Conservation (phyloP, 140 eudicot genomes). For the Flaveria floridana region DNA sequence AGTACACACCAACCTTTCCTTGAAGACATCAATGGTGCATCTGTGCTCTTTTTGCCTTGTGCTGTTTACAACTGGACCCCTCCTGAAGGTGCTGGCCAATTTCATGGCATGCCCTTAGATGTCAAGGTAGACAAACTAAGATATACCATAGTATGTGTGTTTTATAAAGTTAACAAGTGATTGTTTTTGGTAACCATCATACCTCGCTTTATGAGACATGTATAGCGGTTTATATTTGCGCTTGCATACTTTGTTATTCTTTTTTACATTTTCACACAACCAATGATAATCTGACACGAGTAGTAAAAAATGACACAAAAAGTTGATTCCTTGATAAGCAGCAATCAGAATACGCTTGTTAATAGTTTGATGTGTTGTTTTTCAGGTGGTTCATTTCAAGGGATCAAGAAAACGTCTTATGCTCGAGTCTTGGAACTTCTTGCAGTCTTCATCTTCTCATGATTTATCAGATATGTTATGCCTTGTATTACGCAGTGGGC, state of each 20-base stretch:
- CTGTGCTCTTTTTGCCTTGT: conserved; percentile 82
- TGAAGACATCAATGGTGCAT: conserved; percentile 60
- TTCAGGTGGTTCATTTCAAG: conserved; percentile 86
- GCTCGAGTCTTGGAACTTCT: conserved; percentile 95
- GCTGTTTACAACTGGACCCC: conserved; percentile 89
- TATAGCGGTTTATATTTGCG: neutral
- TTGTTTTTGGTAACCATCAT: conserved; percentile 6
- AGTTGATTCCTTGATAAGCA: no score
- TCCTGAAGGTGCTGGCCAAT: conserved; percentile 95
- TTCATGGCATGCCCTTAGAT: conserved; percentile 94
- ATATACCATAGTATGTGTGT: neutral
- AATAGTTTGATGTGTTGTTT: conserved; percentile 8
- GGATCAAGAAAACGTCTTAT: conserved; percentile 89
- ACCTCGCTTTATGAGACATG: neutral
- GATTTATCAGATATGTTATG: conserved; percentile 75
- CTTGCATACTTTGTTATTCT: neutral
- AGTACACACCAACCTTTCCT: conserved; percentile 49
- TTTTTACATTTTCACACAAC: neutral
- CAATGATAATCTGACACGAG: neutral
- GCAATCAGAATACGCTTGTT: no score
- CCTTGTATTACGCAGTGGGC: conserved; percentile 73
- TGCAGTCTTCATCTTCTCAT: conserved; percentile 50
- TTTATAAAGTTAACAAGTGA: neutral
- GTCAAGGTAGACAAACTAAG: conserved; percentile 56
- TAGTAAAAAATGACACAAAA: neutral